These are phyloP conservation scores for Schizochytrium sp. DNA, from an alignment of 108 stramenopile species.

Conservation along the genomic window DNA sequence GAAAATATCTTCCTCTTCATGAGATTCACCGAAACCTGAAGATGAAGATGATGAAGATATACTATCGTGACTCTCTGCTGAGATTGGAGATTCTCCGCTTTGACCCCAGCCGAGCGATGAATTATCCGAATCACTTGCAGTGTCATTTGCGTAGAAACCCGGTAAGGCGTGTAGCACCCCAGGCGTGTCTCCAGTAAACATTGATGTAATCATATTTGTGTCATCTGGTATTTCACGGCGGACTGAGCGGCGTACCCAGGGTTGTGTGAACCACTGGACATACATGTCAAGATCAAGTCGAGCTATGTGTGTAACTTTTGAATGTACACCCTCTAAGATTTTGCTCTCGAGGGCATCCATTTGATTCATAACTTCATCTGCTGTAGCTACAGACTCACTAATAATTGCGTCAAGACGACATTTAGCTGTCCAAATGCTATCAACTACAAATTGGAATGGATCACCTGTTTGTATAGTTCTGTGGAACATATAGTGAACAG, in stretches of 20 bases:
- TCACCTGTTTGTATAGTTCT: neutral
- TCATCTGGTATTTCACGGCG: neutral
- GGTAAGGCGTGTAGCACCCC: neutral
- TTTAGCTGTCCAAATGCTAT: conserved; percentile 25
- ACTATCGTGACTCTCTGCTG: no score
- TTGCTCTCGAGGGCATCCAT: neutral
- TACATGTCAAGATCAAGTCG: conserved; percentile 23
- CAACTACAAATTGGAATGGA: neutral
- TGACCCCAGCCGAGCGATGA: conserved; percentile 4
- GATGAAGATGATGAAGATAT: no score
- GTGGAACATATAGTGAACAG: neutral
- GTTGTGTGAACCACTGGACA: conserved; percentile 27
- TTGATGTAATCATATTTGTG: neutral
- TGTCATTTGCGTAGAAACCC: no score
- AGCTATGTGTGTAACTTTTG: neutral
- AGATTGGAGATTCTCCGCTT: neutral
- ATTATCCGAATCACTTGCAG: neutral
- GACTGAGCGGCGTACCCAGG: neutral
- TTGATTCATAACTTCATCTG: neutral
- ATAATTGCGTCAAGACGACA: conserved; percentile 30
- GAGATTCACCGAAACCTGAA: no score
- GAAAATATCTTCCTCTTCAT: no score
- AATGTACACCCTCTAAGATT: neutral
- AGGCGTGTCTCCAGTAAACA: neutral
- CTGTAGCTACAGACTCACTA: neutral